Evolutionary conservation across 2,329 filamentous ascomycete genomes (phyloP), one percentile per base, ranked within the genome.

Genomic region (Aphanocladium album): DNA sequence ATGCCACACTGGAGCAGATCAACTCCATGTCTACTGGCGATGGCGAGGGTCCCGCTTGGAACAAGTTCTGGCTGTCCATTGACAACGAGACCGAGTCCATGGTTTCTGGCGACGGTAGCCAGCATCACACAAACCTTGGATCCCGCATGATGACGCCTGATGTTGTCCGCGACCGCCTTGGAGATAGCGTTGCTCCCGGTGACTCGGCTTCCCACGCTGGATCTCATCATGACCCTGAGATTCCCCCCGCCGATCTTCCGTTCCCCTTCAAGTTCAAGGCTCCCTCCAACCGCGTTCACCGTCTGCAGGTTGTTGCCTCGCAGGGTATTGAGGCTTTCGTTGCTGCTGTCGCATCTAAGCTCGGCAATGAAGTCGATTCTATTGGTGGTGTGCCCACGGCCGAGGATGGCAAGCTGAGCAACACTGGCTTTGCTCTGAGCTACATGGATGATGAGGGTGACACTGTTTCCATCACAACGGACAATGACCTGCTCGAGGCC

Each of bases 201-300:
- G 95, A 99, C 68, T 98, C 95, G 49, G 95, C 95, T 51, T 99
- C 95, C 5, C 95, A 98, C 69, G 86, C 90, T 62, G 95, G 93
- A 57, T 82, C 86, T 41, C 90, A 93, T 25, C 80, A 79, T 17
- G 81, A 75, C 49, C 73, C 73, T 2, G 80, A 88, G 51, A 81
- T 87, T 19, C 77, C 80, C 6, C 79, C 83, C 1, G 84, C 90
- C 68, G 90, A 96, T 66, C 75, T 85, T 12, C 91, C 93, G 0
- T 99, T 98, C 76, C 86, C 93, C 2, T 99, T 99, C 86, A 99
- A 99, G 76, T 99, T 99, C 84, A 98, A 98, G 80, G 92, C 95
- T 2, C 95, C 95, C 1, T 93, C 91, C 67, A 95, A 93, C 50
- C 90, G 95, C 57, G 93, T 98, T 19, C 95, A 99, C 75, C 87